Evolutionary conservation across 164 flowering plant species (phyloP), one percentile per base, ranked within the genome.

Genomic region (Malania oleifera): DNA sequence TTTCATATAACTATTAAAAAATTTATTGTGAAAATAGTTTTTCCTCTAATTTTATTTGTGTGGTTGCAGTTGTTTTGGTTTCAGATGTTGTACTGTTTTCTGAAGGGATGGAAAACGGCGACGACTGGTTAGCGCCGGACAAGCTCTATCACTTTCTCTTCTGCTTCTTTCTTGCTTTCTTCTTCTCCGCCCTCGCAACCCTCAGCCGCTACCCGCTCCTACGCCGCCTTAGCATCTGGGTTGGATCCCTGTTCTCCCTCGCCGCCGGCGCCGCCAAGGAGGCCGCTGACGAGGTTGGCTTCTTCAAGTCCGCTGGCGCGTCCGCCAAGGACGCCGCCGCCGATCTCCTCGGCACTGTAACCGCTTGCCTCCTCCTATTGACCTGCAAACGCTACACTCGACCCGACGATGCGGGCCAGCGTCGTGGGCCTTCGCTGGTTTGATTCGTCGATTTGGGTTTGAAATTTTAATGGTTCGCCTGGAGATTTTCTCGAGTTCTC

Each of bases 261-360:
- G 17, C 62, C 20, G 91, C 83, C 69, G 98, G 96, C 57, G 93
- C 83, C n/a, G 87, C 82, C 63, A 92, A 92, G 64, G 98, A 89
- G 70, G 71, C 66, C 26, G 98, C 86, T 43, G 96, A 89, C 62
- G 85, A 92, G 44, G 41, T 92, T 20, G 93, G 93, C 0, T 35
- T 75, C 55, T 87, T 89, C 77, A 55, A 59, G 14, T 92, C 98
- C 44, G 75, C 88, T 24, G 96, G 98, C 1, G 96, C 93, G 38
- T 92, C 96, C 35, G 10, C 66, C 55, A 85, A 77, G 59, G 98
- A 92, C 61, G 82, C 74, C 26, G 68, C 77, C 37, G 86, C 96
- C 12, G 95, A 92, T 66, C 34, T 80, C 31, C 4, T 80, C 14
- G 98, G 98, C 22, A 73, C 83, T 18, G 38, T 78, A 6, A 11